phyloP scores from a whole-genome alignment of 768 basidiomycete genomes.

The Pleurotus giganteus region DNA sequence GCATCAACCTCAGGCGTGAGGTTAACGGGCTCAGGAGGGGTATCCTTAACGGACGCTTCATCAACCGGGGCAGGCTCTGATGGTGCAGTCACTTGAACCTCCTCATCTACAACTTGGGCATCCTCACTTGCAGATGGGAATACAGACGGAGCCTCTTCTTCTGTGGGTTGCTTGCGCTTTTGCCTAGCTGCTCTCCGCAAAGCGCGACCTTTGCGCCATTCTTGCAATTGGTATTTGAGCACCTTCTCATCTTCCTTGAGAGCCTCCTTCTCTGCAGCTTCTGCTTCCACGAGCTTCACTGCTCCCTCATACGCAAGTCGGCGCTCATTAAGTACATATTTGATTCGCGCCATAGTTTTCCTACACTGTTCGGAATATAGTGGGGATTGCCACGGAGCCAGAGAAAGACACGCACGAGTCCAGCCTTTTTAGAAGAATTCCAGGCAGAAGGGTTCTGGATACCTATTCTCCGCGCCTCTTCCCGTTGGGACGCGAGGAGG shows the following conservation, averaged over 20 bases:
- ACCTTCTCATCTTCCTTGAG: slow-evolving; percentile 24
- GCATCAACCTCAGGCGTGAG: no score
- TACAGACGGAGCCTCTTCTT: slow-evolving; percentile 3
- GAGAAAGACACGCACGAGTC: slow-evolving; percentile 35
- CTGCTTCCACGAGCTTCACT: slow-evolving; percentile 35
- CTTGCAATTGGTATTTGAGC: slow-evolving; percentile 21
- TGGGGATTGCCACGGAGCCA: neutral
- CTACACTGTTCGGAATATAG: slow-evolving; percentile 55
- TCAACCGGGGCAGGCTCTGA: no score
- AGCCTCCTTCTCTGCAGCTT: slow-evolving; percentile 25
- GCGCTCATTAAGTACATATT: slow-evolving; percentile 88
- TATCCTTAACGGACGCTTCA: no score
- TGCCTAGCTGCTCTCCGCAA: slow-evolving; percentile 8
- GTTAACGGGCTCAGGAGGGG: no score
- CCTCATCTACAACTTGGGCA: neutral
- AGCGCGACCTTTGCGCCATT: slow-evolving; percentile 19
- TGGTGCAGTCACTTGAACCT: no score
- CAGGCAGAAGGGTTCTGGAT: slow-evolving; percentile 29
- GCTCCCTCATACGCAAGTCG: slow-evolving; percentile 82
- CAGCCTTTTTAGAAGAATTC: slow-evolving; percentile 34
- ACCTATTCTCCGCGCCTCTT: slow-evolving; percentile 69
- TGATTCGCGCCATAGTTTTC: slow-evolving; percentile 97
- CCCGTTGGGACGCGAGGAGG: slow-evolving; percentile 82
- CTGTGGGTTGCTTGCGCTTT: neutral
- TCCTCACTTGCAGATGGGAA: neutral